Percentiles rank a stretch among this genome's conserved stretches.
Evolutionary conservation across 495 filamentous ascomycete genomes (phyloP).

Genomic region (Aspergillus conjunctus): DNA sequence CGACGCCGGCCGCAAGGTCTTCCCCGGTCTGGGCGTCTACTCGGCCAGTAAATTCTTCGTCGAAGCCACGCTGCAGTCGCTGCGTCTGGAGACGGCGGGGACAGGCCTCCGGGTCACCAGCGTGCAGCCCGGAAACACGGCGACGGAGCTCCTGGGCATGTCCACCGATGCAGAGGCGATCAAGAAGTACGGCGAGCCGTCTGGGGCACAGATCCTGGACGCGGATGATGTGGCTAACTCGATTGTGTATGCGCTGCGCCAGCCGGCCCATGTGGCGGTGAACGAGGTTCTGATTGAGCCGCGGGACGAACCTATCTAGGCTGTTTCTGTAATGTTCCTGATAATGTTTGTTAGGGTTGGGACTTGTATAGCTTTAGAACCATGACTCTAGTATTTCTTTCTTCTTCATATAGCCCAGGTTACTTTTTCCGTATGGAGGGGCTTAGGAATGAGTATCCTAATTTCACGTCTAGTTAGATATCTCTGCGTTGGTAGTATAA

Average conservation of each 20-base stretch:
- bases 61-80: slow-evolving; percentile 65
- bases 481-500: no score
- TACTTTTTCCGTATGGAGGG: no score
- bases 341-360: no score
- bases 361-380: no score
- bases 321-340: no score
- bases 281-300: slow-evolving; percentile 75
- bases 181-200: slow-evolving; percentile 69
- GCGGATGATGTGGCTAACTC: slow-evolving; percentile 63
- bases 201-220: slow-evolving; percentile 64
- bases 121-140: slow-evolving; percentile 68
- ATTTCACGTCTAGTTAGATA: no score
- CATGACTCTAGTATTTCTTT: no score
- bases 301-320: slow-evolving; percentile 66
- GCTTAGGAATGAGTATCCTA: no score
- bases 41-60: slow-evolving; percentile 74
- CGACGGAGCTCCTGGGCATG: slow-evolving; percentile 64
- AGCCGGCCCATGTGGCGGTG: slow-evolving; percentile 66
- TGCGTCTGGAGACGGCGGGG: slow-evolving; percentile 68
- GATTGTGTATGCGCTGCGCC: slow-evolving; percentile 64
- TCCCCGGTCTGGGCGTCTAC: slow-evolving; percentile 73
- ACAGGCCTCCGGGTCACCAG: slow-evolving; percentile 63
- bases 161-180: slow-evolving; percentile 67
- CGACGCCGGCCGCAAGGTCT: slow-evolving; percentile 69
- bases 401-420: no score